Percentiles rank a stretch among this genome's conserved stretches.
Evolutionary conservation across 768 basidiomycete genomes (phyloP).

Genomic region (Amanita pallidorosea): DNA sequence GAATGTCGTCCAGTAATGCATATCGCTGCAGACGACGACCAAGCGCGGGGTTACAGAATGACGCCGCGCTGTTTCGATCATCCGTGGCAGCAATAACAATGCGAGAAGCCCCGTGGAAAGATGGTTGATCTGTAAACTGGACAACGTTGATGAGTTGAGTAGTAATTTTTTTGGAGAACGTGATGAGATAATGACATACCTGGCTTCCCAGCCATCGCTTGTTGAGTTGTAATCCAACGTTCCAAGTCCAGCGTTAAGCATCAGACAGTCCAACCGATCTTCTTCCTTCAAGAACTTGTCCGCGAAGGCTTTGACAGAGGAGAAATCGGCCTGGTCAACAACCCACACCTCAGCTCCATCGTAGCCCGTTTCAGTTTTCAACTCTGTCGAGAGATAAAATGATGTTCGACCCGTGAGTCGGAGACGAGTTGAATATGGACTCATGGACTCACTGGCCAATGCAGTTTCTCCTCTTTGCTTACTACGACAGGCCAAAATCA

Average conservation of each 20-base stretch:
- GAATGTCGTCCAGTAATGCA: slow-evolving; percentile 22
- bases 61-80: slow-evolving; percentile 26
- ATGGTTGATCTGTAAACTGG: slow-evolving; percentile 38
- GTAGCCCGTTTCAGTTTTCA: slow-evolving; percentile 20
- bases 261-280: slow-evolving; percentile 28
- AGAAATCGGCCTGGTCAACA: slow-evolving; percentile 26
- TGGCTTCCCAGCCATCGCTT: slow-evolving; percentile 34
- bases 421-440: too few species aligned
- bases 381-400: slow-evolving; percentile 9
- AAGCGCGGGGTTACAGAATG: slow-evolving; percentile 22
- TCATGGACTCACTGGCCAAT: slow-evolving; percentile 18
- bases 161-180: not conserved
- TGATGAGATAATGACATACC: slow-evolving; percentile 16
- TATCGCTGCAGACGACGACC: slow-evolving; percentile 32
- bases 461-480: slow-evolving; percentile 23
- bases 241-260: slow-evolving; percentile 30
- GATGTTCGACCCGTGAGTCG: too few species aligned
- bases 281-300: slow-evolving; percentile 22
- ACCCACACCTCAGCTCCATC: slow-evolving; percentile 23
- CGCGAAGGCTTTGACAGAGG: slow-evolving; percentile 24
- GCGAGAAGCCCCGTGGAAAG: slow-evolving; percentile 29
- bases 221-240: slow-evolving; percentile 14
- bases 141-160: not conserved
- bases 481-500: slow-evolving; percentile 28
- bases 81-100: slow-evolving; percentile 29